Conservation (phyloP, 2,329 filamentous ascomycete genomes). For the Cordyceps fumosorosea region DNA sequence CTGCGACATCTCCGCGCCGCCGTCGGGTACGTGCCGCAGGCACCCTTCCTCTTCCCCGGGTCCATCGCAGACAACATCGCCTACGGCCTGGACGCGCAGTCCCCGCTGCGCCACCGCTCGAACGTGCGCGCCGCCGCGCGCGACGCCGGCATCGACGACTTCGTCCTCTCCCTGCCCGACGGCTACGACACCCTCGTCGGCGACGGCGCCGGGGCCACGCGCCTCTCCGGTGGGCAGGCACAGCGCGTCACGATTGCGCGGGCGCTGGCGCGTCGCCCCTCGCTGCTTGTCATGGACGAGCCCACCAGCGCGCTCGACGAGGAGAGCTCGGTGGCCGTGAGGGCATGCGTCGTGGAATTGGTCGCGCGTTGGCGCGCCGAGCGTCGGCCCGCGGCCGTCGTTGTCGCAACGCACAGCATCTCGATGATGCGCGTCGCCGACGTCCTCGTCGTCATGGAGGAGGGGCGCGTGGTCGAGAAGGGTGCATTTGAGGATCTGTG, state of each 20-base stretch:
- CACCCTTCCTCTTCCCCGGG: slow-evolving; percentile 69
- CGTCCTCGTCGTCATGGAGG: slow-evolving; percentile 65
- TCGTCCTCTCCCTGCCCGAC: slow-evolving; percentile 61
- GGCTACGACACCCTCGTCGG: slow-evolving; percentile 61
- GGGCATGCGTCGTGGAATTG: slow-evolving; percentile 53
- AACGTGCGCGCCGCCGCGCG: slow-evolving; percentile 47
- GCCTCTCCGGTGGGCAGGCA: slow-evolving; percentile 71
- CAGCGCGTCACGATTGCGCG: slow-evolving; percentile 78
- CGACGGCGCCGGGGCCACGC: slow-evolving; percentile 48
- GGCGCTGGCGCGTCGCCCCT: slow-evolving; percentile 64
- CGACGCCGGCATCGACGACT: slow-evolving; percentile 65
- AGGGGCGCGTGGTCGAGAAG: slow-evolving; percentile 57
- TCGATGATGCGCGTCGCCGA: slow-evolving; percentile 85
- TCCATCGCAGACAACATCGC: slow-evolving; percentile 74
- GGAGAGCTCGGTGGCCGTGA: slow-evolving; percentile 57
- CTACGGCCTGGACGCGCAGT: slow-evolving; percentile 61
- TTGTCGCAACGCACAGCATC: slow-evolving; percentile 73
- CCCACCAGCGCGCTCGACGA: slow-evolving; percentile 76
- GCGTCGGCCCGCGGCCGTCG: slow-evolving; percentile 51
- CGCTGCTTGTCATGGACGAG: slow-evolving; percentile 76
- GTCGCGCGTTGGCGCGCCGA: slow-evolving; percentile 26
- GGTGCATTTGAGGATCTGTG: slow-evolving; percentile 61
- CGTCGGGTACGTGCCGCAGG: slow-evolving; percentile 64
- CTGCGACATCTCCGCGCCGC: slow-evolving; percentile 51
- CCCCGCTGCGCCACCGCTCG: slow-evolving; percentile 37